Conservation (phyloP, 495 filamentous ascomycete species). For the Glutinoglossum americanum region DNA sequence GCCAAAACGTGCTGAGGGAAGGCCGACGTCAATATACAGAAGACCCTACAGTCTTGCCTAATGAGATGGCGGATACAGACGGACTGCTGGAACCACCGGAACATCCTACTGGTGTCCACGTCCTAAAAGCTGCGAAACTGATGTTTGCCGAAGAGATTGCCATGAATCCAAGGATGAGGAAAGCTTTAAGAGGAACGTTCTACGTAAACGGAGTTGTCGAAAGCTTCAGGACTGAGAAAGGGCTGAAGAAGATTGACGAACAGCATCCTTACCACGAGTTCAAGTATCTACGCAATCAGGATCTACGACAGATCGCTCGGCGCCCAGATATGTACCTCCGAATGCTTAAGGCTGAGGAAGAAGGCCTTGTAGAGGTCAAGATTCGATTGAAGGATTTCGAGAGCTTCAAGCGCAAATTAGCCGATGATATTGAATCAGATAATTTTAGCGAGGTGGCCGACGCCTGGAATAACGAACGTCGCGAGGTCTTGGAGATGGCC, state of each 20-base stretch:
- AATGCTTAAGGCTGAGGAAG: constrained; percentile 92
- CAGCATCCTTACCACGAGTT: constrained; percentile 93
- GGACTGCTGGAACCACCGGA: constrained; percentile 43
- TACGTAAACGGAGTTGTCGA: constrained; percentile 66
- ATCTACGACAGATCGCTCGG: constrained; percentile 53
- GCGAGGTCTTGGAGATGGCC: constrained; percentile 64
- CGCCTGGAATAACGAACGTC: constrained; percentile 74
- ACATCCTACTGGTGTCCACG: constrained; percentile 53
- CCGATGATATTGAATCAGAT: constrained; percentile 70
- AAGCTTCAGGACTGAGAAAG: constrained; percentile 81
- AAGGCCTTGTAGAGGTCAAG: constrained; percentile 69
- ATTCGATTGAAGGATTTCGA: constrained; percentile 54
- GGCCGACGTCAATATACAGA: constrained; percentile 62
- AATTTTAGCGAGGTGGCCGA: constrained; percentile 90
- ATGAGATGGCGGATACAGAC: constrained; percentile 57
- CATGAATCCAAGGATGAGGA: constrained; percentile 74
- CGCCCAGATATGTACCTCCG: constrained; percentile 75
- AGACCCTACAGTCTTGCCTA: constrained; percentile 51
- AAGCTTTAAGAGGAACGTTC: constrained; percentile 58
- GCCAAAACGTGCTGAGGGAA: constrained; percentile 59
- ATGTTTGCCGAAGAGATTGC: constrained; percentile 86
- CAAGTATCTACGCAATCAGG: constrained; percentile 84
- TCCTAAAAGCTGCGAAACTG: constrained; percentile 53
- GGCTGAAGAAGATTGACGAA: constrained; percentile 82
- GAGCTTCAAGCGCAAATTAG: constrained; percentile 49